Evolutionary conservation across 805 yeast species (phyloP), one percentile per base, ranked within the genome.

Genomic region (Martiniozyma abietophila): DNA sequence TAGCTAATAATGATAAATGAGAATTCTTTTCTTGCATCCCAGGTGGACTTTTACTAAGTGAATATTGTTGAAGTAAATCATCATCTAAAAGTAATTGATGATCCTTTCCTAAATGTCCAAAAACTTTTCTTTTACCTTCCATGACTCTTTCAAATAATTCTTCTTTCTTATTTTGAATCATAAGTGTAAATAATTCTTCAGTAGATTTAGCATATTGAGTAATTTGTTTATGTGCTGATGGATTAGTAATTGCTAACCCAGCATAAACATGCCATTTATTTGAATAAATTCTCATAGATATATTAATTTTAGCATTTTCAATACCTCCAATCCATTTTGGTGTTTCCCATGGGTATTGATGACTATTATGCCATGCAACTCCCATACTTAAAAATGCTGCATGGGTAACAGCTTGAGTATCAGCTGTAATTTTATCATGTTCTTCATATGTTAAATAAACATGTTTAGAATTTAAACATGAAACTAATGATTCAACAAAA

Each of bases 261-360:
- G 97, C 97, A 52, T 92, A 92, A 20, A 92, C 97, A 55, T 92
- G 98, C 94, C 96, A 92, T 58, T 88, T 86, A 58, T 88, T 92
- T 12, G 95, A 76, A 56, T 69, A 92, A 32, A 92, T 92, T 43
- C 98, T 66, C 53, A 92, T 60, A 1, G 97, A 81, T 21, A 92
- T 86, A 54, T 92, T 92, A 52, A 88, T 82, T 49, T 92, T 92
- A 11, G 95, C 97, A 54, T 92, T 89, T 54, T 92, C 98, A 30
- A 92, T 65, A 2, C 98, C 97, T 10, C 97, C 97, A 18, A 75
- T 61, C 89, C 95, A 86, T 50, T 79, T 74, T 1, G 79, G 71
- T 3, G 76, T 69, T 43, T 76, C 79, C 98, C 98, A 92, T 0
- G 98, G 98, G 53, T 85, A 92, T 53, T 81, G 79, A 49, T 78